These are phyloP conservation scores for Dendrobium officinale DNA, from an alignment of 106 monocot genomes.

Conservation along the genomic window DNA sequence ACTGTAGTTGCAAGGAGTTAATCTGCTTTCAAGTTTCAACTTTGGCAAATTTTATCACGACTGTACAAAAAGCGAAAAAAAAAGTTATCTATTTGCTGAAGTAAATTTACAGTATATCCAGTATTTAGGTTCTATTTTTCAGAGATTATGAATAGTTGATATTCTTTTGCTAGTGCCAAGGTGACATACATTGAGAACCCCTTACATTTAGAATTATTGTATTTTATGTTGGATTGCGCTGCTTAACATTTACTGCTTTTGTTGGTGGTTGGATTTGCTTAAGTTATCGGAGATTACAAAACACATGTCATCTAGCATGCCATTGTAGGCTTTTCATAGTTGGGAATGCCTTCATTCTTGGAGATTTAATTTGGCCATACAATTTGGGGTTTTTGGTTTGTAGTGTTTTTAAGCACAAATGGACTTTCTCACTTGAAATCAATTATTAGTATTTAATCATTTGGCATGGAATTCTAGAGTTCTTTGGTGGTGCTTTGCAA, in stretches of 20 bases:
- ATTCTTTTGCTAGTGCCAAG: neutral
- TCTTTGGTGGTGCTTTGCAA: neutral
- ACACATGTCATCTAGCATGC: neutral
- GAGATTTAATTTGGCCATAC: too few relatives aligned
- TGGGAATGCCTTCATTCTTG: too few relatives aligned
- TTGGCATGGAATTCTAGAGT: neutral
- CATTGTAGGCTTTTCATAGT: neutral
- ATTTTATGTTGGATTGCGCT: neutral
- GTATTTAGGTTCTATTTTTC: neutral
- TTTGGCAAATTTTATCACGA: neutral
- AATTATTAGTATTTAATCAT: neutral
- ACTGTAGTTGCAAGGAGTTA: neutral
- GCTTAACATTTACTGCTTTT: neutral
- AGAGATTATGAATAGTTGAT: neutral
- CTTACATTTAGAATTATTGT: neutral
- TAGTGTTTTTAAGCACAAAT: neutral
- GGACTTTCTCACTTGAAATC: neutral
- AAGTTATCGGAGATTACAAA: neutral
- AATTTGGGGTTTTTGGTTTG: neutral
- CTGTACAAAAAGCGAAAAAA: neutral
- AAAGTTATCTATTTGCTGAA: neutral
- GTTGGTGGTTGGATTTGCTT: neutral
- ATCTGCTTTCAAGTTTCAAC: neutral
- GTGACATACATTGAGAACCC: neutral
- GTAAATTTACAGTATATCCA: neutral